phyloP scores from a whole-genome alignment of 1,284 basidiomycete species.

The Amylostereum areolatum region DNA sequence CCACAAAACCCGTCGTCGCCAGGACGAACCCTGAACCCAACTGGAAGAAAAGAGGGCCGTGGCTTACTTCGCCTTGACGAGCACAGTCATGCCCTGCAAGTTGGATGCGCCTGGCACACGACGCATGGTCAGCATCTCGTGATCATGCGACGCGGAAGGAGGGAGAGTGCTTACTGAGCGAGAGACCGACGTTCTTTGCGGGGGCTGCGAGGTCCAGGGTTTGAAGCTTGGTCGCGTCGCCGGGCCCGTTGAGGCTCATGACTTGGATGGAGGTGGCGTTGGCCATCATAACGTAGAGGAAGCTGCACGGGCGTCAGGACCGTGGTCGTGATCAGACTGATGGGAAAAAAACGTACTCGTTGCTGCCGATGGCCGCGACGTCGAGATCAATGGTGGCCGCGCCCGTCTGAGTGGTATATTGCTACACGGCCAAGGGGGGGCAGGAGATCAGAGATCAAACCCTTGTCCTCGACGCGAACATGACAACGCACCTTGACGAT shows the following conservation, averaged over 20 bases:
- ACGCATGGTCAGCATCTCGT: neutral
- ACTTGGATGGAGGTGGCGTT: constrained; percentile 36
- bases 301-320: constrained; percentile 22
- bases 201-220: constrained; percentile 33
- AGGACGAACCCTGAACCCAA: no score
- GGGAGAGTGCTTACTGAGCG: constrained; percentile 25
- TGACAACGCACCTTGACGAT: constrained; percentile 33
- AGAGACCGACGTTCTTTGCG: constrained; percentile 29
- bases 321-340: neutral
- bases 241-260: constrained; percentile 33
- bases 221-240: constrained; percentile 31
- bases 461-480: neutral
- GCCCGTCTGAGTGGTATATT: constrained; percentile 33
- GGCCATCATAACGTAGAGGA: constrained; percentile 38
- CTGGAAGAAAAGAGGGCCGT: neutral
- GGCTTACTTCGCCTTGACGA: constrained; percentile 17
- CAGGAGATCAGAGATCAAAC: no score
- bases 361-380: constrained; percentile 34
- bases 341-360: constrained; percentile 32
- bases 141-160: neutral
- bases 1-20: no score
- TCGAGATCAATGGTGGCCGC: constrained; percentile 43
- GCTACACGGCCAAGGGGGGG: constrained; percentile 17
- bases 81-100: constrained; percentile 38
- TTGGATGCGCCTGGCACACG: constrained; percentile 27